Evolutionary conservation across 805 yeast species (phyloP), one percentile per base, ranked within the genome.

Genomic region (Saccharomyces eubayanus): DNA sequence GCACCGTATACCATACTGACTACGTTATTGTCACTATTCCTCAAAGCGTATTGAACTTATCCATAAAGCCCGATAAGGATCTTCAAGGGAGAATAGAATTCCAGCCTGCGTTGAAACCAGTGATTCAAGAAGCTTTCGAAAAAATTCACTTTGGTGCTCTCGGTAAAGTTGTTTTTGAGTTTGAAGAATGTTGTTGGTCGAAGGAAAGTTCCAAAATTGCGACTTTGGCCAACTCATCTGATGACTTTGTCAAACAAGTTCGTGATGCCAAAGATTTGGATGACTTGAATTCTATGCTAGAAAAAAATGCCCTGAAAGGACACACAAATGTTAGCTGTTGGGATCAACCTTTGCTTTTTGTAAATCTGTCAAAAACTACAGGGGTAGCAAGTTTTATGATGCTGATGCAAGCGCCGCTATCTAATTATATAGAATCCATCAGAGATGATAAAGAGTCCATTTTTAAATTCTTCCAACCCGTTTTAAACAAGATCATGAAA

Each of bases 1-100:
- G 77, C 2, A 52, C 56, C 2, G 56, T 47, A 5, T 67, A 73
- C 31, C 57, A 59, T 2, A 75, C 82, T 30, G 82, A 86, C 48
- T 85, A 81, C 63, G 72, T 81, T 29, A 75, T 90, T 12, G 85
- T 88, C 6, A 83, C 96, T 0, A 81, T 87, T 5, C 96, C 97
- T 0, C 85, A 85, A 57, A 85, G 91, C 36, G 76, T 86, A 3
- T 70, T 89, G 40, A 79, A 78, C 53, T 61, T 80, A 3, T 67
- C 71, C 0, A 55, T 62, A 2, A 47, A 43, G 2, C 20, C 46
- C 3, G 28, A 54, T 5, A 59, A 62, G 6, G 43, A 51, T 10
- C 28, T 50, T 6, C 57, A 50, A 20, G 83, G 84, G 5, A 76
- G 77, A 16, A 79, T 85, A 29, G 66, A 64, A 31, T 86, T 88